A percentile compares a stretch with the other conserved stretches of the same genome.
Evolutionary conservation across 2,329 filamentous ascomycete genomes (phyloP).

Genomic region (Beauveria medogensis): DNA sequence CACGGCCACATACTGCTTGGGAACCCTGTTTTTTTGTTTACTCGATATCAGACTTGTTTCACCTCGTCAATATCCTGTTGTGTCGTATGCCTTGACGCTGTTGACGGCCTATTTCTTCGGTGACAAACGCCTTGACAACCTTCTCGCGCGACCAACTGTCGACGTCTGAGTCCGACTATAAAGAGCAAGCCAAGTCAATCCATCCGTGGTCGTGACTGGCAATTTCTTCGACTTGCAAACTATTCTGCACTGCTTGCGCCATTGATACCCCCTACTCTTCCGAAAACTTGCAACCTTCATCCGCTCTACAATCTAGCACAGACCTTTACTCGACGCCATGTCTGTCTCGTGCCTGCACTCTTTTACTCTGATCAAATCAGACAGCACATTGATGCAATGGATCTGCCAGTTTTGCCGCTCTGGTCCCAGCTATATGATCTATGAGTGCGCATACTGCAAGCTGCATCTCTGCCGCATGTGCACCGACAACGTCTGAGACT

Average conservation of each 20-base stretch:
- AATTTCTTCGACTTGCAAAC: not conserved
- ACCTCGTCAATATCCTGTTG: not conserved
- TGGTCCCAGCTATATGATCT: constrained; percentile 61
- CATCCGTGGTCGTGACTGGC: not conserved
- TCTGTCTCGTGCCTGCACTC: constrained; percentile 51
- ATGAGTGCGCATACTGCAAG: constrained; percentile 61
- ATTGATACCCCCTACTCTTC: not conserved
- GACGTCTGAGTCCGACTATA: not conserved
- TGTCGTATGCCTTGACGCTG: not conserved
- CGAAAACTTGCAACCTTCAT: no score
- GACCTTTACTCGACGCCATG: constrained; percentile 27
- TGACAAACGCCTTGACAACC: not conserved
- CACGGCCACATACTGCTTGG: not conserved
- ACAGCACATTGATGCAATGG: constrained; percentile 58
- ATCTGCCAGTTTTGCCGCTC: constrained; percentile 56
- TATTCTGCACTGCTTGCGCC: not conserved
- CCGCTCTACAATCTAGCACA: not conserved
- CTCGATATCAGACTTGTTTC: constrained; percentile 1
- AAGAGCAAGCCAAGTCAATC: not conserved
- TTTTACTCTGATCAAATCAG: constrained; percentile 60
- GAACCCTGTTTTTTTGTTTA: not conserved
- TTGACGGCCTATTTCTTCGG: not conserved
- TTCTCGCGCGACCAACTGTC: not conserved
- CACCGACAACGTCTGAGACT: not conserved
- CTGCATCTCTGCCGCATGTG: constrained; percentile 49